Evolutionary conservation across 805 yeast species (phyloP).

Genomic region (Saccharomyces kudriavzevii): DNA sequence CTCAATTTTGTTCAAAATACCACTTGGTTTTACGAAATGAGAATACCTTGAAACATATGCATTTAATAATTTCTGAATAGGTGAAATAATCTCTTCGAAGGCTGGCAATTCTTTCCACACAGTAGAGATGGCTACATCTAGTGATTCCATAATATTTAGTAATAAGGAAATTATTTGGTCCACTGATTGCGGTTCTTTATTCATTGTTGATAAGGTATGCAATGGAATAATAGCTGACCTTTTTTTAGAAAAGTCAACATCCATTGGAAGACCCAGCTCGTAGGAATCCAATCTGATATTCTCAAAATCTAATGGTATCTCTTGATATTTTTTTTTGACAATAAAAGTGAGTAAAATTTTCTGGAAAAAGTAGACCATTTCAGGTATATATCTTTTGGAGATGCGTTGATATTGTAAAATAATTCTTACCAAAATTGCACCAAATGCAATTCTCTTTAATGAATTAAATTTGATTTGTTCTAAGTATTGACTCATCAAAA

Average conservation of each 20-base stretch:
- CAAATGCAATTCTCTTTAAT: slow-evolving; percentile 43
- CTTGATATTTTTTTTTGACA: slow-evolving; percentile 8
- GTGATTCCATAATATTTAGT: slow-evolving; percentile 24
- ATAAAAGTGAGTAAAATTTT: slow-evolving; percentile 40
- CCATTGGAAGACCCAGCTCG: slow-evolving; percentile 11
- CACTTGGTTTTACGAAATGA: slow-evolving; percentile 26
- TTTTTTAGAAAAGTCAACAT: slow-evolving; percentile 5
- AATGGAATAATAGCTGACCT: slow-evolving; percentile 11
- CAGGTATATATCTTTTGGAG: slow-evolving; percentile 79
- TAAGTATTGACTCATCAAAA: slow-evolving; percentile 64
- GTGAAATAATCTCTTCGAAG: slow-evolving; percentile 47
- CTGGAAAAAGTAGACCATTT: slow-evolving; percentile 52
- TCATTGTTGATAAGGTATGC: slow-evolving; percentile 23
- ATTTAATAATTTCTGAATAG: slow-evolving; percentile 39
- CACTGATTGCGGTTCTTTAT: slow-evolving; percentile 20
- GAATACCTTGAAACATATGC: slow-evolving; percentile 35
- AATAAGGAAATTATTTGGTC: slow-evolving; percentile 16
- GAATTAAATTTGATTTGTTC: slow-evolving; percentile 41
- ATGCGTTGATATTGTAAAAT: slow-evolving; percentile 66
- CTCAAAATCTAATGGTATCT: slow-evolving; percentile 1
- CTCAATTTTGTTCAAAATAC: slow-evolving; percentile 37
- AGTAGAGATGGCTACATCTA: slow-evolving; percentile 27
- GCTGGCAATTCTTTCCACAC: slow-evolving; percentile 60
- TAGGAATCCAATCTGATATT: slow-evolving; percentile 19
- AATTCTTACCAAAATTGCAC: slow-evolving; percentile 58